These are phyloP conservation scores for Agapanthus africanus DNA, from an alignment of 106 monocot genomes.

Conservation along the genomic window DNA sequence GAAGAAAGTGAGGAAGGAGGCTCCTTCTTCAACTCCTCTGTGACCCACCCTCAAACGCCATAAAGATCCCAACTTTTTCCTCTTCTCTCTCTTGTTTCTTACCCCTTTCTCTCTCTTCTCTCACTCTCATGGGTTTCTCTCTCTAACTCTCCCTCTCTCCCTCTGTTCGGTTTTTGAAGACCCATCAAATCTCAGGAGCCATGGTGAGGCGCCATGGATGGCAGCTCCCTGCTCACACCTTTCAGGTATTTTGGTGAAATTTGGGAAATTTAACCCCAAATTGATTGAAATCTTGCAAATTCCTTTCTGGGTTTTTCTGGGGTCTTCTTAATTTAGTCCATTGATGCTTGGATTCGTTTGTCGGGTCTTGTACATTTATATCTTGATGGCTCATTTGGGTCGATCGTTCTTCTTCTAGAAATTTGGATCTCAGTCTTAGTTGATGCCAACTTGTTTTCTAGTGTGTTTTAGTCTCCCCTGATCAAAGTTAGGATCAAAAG, in stretches of 20 bases:
- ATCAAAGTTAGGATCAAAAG: background rate
- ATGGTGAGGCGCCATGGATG: constrained; percentile 95
- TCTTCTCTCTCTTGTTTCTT: background rate
- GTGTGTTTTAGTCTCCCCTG: background rate
- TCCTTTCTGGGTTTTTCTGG: background rate
- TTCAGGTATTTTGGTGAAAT: constrained; percentile 49
- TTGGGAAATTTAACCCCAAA: background rate
- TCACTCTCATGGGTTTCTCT: constrained; percentile 9
- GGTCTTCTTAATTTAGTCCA: background rate
- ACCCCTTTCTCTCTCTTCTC: too few species aligned
- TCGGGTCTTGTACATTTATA: background rate
- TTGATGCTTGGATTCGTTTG: background rate
- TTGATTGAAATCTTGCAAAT: background rate
- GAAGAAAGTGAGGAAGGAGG: too few species aligned
- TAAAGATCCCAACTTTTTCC: constrained; percentile 6
- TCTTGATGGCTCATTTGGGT: background rate
- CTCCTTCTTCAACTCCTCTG: background rate
- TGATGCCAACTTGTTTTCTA: background rate
- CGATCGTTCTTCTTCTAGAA: background rate
- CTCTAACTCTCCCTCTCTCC: too few species aligned
- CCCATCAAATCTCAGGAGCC: constrained; percentile 10
- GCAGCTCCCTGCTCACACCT: constrained; percentile 90
- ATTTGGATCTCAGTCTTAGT: background rate
- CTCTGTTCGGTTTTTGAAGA: background rate
- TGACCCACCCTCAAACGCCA: background rate